Evolutionary conservation across 1,284 basidiomycete genomes (phyloP).

Genomic region (Leccinum subrobustum): DNA sequence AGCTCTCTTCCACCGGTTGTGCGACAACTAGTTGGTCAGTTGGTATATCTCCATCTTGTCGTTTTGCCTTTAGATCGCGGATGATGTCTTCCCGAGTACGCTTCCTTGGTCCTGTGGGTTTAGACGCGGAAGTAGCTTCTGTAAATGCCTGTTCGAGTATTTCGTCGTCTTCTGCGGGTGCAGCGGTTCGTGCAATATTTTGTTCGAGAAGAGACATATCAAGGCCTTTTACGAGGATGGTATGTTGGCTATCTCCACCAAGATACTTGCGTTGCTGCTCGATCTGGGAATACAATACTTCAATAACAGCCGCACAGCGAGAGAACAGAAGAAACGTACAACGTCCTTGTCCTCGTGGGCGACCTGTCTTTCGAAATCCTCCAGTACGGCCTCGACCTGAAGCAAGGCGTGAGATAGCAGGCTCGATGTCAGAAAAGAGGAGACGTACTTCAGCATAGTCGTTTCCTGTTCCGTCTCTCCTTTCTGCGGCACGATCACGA

Average conservation of each 20-base stretch:
- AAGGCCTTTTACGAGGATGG: constrained; percentile 88
- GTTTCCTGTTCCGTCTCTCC: constrained; percentile 57
- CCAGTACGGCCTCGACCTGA: constrained; percentile 76
- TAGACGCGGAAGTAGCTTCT: constrained; percentile 33
- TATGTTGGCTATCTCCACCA: constrained; percentile 85
- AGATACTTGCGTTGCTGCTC: constrained; percentile 79
- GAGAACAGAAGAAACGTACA: constrained; percentile 38
- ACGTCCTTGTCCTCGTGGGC: constrained; percentile 56
- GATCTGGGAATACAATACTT: constrained; percentile 43
- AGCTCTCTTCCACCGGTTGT: constrained; percentile 28
- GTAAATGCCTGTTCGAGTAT: constrained; percentile 74
- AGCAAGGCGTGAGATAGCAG: constrained; percentile 7
- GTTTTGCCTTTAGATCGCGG: constrained; percentile 68
- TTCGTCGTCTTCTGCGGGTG: constrained; percentile 61
- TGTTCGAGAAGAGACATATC: constrained; percentile 85
- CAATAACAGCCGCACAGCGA: not conserved
- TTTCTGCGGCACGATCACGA: constrained; percentile 69
- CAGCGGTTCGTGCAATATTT: constrained; percentile 64
- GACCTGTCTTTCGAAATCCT: constrained; percentile 73
- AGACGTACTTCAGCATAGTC: constrained; percentile 63
- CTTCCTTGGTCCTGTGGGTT: constrained; percentile 47
- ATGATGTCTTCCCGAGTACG: constrained; percentile 73
- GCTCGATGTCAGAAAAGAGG: not conserved
- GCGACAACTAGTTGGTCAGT: constrained; percentile 13
- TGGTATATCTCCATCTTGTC: constrained; percentile 32